phyloP scores from a whole-genome alignment of 352 stramenopile species.

The Pythium sukuiense region DNA sequence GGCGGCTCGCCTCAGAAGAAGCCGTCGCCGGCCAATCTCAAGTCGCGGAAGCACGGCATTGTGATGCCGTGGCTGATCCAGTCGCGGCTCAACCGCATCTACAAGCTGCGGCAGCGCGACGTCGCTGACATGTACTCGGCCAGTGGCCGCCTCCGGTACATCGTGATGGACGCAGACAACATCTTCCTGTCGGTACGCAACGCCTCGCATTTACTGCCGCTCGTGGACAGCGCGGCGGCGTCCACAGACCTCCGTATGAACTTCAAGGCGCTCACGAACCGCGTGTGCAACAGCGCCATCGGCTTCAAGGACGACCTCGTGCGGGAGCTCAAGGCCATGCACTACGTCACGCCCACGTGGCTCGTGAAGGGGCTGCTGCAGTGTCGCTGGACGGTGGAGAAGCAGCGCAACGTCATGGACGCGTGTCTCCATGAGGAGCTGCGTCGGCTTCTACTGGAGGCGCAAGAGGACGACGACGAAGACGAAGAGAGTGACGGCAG shows the following conservation, averaged over 20 bases:
- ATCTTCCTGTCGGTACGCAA: conserved; percentile 15
- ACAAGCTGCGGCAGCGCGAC: background rate
- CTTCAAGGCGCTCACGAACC: conserved; percentile 12
- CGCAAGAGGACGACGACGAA: background rate
- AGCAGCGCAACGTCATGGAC: conserved; percentile 8
- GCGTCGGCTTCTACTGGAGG: conserved; percentile 1
- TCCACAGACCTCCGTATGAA: conserved; percentile 1
- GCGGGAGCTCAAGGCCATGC: conserved; percentile 11
- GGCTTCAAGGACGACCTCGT: conserved; percentile 10
- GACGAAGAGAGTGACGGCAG: background rate
- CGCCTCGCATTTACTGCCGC: conserved; percentile 9
- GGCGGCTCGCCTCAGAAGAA: conserved; percentile 3
- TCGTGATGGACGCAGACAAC: conserved; percentile 17
- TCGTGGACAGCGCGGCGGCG: background rate
- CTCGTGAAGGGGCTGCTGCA: background rate
- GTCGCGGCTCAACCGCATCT: conserved; percentile 2
- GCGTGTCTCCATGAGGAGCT: conserved; percentile 14
- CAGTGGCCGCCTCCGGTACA: background rate
- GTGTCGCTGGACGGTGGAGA: conserved; percentile 7
- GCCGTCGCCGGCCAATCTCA: background rate
- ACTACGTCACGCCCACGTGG: conserved; percentile 1
- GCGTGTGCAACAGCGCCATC: conserved; percentile 9
- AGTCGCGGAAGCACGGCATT: background rate
- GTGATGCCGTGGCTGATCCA: background rate
- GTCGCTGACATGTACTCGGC: background rate